Conservation (phyloP, 108 stramenopile species). For the Pseudonitzschia delicatissima region DNA sequence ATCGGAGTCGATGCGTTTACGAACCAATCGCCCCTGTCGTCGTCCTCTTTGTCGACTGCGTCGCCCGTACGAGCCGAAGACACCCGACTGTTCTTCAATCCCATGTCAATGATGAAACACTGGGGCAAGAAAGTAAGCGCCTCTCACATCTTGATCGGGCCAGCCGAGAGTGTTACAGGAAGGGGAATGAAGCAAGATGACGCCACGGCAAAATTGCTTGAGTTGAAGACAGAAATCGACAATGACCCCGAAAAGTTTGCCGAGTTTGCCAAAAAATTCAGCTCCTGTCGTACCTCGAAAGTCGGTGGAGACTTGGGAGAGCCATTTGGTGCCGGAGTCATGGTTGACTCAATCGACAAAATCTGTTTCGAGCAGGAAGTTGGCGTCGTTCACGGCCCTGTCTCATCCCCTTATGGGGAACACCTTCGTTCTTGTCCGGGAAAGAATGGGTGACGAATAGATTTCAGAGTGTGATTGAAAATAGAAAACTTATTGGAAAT, state of each 20-base stretch:
- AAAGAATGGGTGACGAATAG: conserved; percentile 30
- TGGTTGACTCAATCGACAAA: conserved; percentile 75
- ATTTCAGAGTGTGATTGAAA: too few relatives aligned
- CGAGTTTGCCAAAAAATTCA: conserved; percentile 47
- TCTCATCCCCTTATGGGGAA: conserved; percentile 65
- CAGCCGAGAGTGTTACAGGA: conserved; percentile 6
- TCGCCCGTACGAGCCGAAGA: not conserved
- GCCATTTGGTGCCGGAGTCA: conserved; percentile 62
- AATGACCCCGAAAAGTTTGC: conserved; percentile 49
- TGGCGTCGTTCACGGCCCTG: conserved; percentile 53
- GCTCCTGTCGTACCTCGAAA: conserved; percentile 51
- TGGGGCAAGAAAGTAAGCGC: conserved; percentile 35
- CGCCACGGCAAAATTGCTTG: conserved; percentile 38
- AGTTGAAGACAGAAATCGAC: conserved; percentile 48
- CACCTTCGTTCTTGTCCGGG: conserved; percentile 71
- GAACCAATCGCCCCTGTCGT: not conserved
- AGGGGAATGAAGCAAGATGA: conserved; percentile 20
- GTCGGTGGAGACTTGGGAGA: conserved; percentile 60
- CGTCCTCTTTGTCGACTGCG: not conserved
- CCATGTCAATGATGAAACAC: not conserved
- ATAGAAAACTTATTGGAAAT: too few relatives aligned
- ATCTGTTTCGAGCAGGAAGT: conserved; percentile 58
- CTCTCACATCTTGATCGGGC: conserved; percentile 58
- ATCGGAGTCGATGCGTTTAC: conserved; percentile 4
- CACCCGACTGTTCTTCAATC: conserved; percentile 1